Base-by-base conservation (phyloP, 148 eudicot genomes). In the Silene conica region DNA sequence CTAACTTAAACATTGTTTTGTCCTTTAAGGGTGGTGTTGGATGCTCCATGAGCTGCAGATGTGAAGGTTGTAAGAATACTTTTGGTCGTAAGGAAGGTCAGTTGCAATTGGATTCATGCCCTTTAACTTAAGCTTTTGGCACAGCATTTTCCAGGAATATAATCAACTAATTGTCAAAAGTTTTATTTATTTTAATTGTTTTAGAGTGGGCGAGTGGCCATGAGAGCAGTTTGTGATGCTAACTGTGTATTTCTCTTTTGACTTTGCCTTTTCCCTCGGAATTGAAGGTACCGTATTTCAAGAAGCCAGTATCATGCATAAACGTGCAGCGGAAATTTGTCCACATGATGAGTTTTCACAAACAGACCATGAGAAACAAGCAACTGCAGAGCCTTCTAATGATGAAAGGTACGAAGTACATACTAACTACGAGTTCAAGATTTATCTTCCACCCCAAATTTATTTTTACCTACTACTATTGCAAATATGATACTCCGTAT, bases 21-120 rank as follows among this genome's bases (percentile, higher is more conserved):
- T 43, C 60, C 65, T 69, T 64, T 48, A 78, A 84, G 87, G 87
- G 87, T 10, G 87, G 84, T 55, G 87, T 84, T 76, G 87, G 87
- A 70, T 84, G 87, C 73, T 81, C 87, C 11, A 25, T 76, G 52
- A 66, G 76, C 80, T 84, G 87, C 76, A 78, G 87, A 79, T 84
- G 87, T 26, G 87, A 84, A 67, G 82, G 84, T 46, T 84, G 87
- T 64, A 78, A 79, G 72, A 84, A 84, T 72, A 76, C 78, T 20
- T 81, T 84, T 79, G 87, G 82, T 56, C 76, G 43, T 67, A 81
- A 81, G 76, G 76, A 84, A 70, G 87, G 87, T 81, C 50, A 78
- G 84, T 70, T 64, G 46, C 21, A 8, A 12, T 23, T 69, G 52
- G 12, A 69, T 52, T 26, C 11, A 23, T 63, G 16, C 8, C 34